phyloP scores from a whole-genome alignment of 768 basidiomycete species.

The Hypholoma sublateritium region DNA sequence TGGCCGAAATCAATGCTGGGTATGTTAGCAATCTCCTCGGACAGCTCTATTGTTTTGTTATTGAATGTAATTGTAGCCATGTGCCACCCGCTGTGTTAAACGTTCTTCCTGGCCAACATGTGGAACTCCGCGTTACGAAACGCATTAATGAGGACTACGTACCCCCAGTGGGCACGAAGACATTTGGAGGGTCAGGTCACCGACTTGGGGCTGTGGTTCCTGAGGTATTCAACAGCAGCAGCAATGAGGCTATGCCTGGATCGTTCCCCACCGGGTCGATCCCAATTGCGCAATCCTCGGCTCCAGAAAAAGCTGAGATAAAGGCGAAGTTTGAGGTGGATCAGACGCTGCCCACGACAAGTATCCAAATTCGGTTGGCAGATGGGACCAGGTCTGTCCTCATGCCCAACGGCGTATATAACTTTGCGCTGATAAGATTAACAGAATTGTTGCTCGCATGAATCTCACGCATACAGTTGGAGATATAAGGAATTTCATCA shows the following conservation, averaged over 20 bases:
- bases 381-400: conserved; percentile 78
- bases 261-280: conserved; percentile 40
- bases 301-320: conserved; percentile 34
- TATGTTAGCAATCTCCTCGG: conserved; percentile 28
- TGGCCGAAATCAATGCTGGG: conserved; percentile 82
- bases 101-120: conserved; percentile 73
- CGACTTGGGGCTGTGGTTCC: conserved; percentile 83
- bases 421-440: neutral
- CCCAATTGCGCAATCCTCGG: conserved; percentile 16
- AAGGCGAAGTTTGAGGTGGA: conserved; percentile 79
- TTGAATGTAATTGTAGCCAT: conserved; percentile 40
- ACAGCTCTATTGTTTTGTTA: neutral
- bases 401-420: neutral
- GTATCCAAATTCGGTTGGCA: conserved; percentile 85
- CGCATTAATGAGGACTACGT: conserved; percentile 72
- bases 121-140: conserved; percentile 78
- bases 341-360: conserved; percentile 77
- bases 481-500: conserved; percentile 85
- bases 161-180: conserved; percentile 46
- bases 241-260: conserved; percentile 53
- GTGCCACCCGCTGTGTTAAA: conserved; percentile 80
- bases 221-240: conserved; percentile 5
- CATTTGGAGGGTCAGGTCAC: conserved; percentile 76
- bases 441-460: conserved; percentile 80
- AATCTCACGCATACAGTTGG: conserved; percentile 88